Evolutionary conservation across 2,329 filamentous ascomycete species (phyloP), one percentile per base, ranked within the genome.

Genomic region (Aspergillus sojae): DNA sequence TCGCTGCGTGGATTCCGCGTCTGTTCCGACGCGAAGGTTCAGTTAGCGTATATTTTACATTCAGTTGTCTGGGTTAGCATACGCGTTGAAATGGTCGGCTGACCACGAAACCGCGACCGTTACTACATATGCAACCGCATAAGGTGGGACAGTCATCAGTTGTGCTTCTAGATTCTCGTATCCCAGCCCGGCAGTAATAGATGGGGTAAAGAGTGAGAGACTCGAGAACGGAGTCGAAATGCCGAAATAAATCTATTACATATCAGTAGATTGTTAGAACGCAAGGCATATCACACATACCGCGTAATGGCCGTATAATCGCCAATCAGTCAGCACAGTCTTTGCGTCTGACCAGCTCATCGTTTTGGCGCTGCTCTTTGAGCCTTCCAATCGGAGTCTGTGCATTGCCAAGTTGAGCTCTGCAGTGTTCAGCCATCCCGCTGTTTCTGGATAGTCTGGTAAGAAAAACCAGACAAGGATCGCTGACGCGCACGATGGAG

Each of bases 141-240:
- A 58, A 30, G 57, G 57, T 6, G 57, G 57, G 6, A 52, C 57
- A 7, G 57, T 58, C 57, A 58, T 58, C 28, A 58, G n/a, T 16
- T 58, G 57, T 11, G 57, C 57, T 21, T 58, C 26, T 1, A 58
- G 26, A 30, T 30, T 26, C 30, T 30, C 32, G 48, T 58, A 58
- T 9, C 57, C 57, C 21, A 58, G 14, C 7, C 57, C 57, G n/a
- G 46, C 12, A 23, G 48, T 39, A 9, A 58, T 58, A 5, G 57
- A 23, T 10, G 57, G 57, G 6, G 19, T 50, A 32, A 58, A 58
- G 28, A 34, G 34, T 10, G 45, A 30, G 21, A 43, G 41, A 43
- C 41, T 43, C 4, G 41, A 43, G 19, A 43, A 43, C 0, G 41
- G 41, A 11, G 41, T 43, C 4, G 41, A 43, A 10, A 43, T 43